Conservation (phyloP, 176 grass and related monocot species). For the Oryza australiensis region DNA sequence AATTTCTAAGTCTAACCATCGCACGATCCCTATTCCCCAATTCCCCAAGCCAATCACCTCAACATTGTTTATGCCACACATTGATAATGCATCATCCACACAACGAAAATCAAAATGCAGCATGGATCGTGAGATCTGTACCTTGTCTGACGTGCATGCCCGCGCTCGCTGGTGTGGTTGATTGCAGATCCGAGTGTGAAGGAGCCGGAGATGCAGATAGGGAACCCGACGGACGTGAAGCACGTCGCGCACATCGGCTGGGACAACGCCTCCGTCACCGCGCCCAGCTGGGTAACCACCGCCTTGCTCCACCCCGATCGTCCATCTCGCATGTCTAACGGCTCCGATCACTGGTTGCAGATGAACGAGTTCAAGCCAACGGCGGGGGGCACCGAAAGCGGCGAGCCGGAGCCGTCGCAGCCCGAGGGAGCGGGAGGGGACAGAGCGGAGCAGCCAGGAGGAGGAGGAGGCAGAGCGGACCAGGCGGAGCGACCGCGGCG, state of each 20-base stretch:
- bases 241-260: slow-evolving; percentile 96
- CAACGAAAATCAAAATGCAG: slow-evolving; percentile 8
- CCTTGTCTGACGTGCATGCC: slow-evolving; percentile 15
- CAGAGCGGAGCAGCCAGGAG: not conserved
- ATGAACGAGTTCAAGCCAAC: slow-evolving; percentile 53
- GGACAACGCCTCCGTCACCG: slow-evolving; percentile 57
- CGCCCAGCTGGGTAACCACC: slow-evolving; percentile 64
- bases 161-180: not conserved
- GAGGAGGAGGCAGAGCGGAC: slow-evolving; percentile 21
- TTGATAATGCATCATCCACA: not conserved
- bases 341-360: slow-evolving; percentile 9
- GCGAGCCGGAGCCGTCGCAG: slow-evolving; percentile 20
- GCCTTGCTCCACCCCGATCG: not conserved
- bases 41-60: not conserved
- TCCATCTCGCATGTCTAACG: not conserved
- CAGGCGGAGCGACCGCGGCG: slow-evolving; percentile 41
- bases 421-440: not conserved
- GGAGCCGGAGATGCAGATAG: slow-evolving; percentile 92
- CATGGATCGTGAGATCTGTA: not conserved
- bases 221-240: slow-evolving; percentile 89
- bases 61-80: not conserved
- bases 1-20: not conserved
- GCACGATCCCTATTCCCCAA: not conserved
- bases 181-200: slow-evolving; percentile 45
- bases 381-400: slow-evolving; percentile 18